phyloP scores from a whole-genome alignment of 2,329 filamentous ascomycete species.

The Mollisiaceae sp. region DNA sequence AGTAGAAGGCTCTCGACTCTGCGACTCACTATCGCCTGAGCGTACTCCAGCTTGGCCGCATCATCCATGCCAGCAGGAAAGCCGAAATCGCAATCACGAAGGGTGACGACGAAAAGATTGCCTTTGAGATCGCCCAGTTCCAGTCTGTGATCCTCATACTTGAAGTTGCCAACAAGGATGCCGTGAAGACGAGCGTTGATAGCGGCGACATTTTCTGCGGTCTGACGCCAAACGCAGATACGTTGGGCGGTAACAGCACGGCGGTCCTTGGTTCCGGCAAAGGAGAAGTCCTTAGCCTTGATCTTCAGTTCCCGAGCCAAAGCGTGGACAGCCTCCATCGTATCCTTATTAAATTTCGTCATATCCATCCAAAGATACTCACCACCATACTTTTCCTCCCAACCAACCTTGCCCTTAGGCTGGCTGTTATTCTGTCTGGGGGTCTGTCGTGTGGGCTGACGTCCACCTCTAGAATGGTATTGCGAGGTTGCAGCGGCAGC shows the following conservation, averaged over 20 bases:
- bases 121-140: slow-evolving; percentile 83
- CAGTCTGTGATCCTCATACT: slow-evolving; percentile 73
- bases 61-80: slow-evolving; percentile 52
- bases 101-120: slow-evolving; percentile 91
- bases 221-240: slow-evolving; percentile 63
- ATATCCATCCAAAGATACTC: slow-evolving; percentile 75
- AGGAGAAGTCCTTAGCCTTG: slow-evolving; percentile 64
- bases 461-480: slow-evolving; percentile 21
- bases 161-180: slow-evolving; percentile 78
- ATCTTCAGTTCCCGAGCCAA: slow-evolving; percentile 63
- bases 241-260: slow-evolving; percentile 72
- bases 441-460: slow-evolving; percentile 23
- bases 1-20: slow-evolving; percentile 71
- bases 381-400: slow-evolving; percentile 67
- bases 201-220: slow-evolving; percentile 65
- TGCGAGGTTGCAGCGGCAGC: slow-evolving; percentile 45
- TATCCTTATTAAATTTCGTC: slow-evolving; percentile 81
- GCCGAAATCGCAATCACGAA: slow-evolving; percentile 78
- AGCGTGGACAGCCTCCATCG: slow-evolving; percentile 72
- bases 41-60: slow-evolving; percentile 51
- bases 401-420: slow-evolving; percentile 53
- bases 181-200: slow-evolving; percentile 66
- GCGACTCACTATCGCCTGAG: slow-evolving; percentile 56
- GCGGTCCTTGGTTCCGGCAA: slow-evolving; percentile 76
- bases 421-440: slow-evolving; percentile 24